Evolutionary conservation across 2,329 filamentous ascomycete genomes (phyloP).

Genomic region (Aspergillus pseudoterreus): DNA sequence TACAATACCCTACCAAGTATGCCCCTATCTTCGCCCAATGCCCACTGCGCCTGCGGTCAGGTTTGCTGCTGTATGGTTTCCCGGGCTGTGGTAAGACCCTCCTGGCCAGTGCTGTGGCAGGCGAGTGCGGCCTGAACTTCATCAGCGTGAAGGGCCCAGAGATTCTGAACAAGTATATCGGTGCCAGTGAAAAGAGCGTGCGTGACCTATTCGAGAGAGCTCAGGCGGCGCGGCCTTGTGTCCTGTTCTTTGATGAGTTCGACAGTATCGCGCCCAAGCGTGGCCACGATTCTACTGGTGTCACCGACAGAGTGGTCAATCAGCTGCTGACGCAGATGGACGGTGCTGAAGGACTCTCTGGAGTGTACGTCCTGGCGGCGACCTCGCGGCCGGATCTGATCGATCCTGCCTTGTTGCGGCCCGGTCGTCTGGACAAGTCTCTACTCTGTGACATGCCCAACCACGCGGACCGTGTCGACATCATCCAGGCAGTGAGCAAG

Average conservation of each 20-base stretch:
- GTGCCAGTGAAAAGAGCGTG: conserved; percentile 93
- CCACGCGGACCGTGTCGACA: conserved; percentile 78
- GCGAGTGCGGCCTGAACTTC: conserved; percentile 96
- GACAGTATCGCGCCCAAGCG: conserved; percentile 96
- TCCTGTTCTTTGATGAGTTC: conserved; percentile 98
- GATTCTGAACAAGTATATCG: conserved; percentile 98
- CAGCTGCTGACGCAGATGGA: conserved; percentile 99
- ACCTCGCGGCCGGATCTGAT: conserved; percentile 92
- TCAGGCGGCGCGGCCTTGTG: conserved; percentile 80
- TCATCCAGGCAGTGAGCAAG: conserved; percentile 75
- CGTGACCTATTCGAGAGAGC: conserved; percentile 93
- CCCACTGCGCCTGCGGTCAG: conserved; percentile 88
- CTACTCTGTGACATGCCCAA: conserved; percentile 86
- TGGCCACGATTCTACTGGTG: conserved; percentile 93
- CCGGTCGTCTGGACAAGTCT: conserved; percentile 89
- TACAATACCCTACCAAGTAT: conserved; percentile 97
- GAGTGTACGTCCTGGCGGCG: conserved; percentile 93
- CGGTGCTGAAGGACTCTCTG: conserved; percentile 87
- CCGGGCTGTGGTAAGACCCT: conserved; percentile 96
- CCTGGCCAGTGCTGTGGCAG: conserved; percentile 92
- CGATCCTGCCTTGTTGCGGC: conserved; percentile 85
- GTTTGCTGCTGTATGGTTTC: conserved; percentile 87
- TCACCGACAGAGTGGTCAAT: conserved; percentile 98
- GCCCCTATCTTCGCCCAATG: conserved; percentile 97
- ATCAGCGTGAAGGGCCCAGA: conserved; percentile 98